These are phyloP conservation scores for Podaxis sp. DNA, from an alignment of 768 basidiomycete genomes.

Conservation along the genomic window DNA sequence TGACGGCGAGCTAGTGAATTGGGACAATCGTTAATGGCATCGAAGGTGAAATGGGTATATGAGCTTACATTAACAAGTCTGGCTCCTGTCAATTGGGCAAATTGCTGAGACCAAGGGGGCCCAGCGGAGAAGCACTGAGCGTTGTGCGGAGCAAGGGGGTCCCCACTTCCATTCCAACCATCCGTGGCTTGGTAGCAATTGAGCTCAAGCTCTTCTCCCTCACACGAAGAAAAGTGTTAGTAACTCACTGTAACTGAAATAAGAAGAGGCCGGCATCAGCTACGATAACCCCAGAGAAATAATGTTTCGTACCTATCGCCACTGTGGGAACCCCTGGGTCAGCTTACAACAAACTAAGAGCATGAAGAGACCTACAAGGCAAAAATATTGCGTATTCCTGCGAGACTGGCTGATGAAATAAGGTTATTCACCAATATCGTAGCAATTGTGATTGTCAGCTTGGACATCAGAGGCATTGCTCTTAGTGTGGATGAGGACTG, in stretches of 20 bases:
- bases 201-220: not conserved
- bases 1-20: conserved; percentile 20
- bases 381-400: conserved; percentile 3
- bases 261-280: not conserved
- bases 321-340: not conserved
- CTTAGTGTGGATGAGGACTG: no score
- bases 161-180: conserved; percentile 20
- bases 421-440: not conserved
- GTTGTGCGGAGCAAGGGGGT: conserved; percentile 18
- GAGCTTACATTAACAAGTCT: conserved; percentile 18
- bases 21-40: not conserved
- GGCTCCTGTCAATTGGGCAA: conserved; percentile 16
- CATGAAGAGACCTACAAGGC: not conserved
- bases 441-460: not conserved
- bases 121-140: conserved; percentile 20
- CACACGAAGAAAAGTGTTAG: not conserved
- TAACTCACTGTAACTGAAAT: conserved; percentile 6
- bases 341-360: not conserved
- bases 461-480: not conserved
- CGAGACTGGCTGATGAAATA: not conserved
- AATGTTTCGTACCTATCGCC: conserved; percentile 4
- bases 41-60: not conserved
- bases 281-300: not conserved
- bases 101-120: conserved; percentile 22
- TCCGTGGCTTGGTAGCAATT: conserved; percentile 14